Conservation (phyloP, 2,329 filamentous ascomycete genomes). For the Fusarium tricinctum region DNA sequence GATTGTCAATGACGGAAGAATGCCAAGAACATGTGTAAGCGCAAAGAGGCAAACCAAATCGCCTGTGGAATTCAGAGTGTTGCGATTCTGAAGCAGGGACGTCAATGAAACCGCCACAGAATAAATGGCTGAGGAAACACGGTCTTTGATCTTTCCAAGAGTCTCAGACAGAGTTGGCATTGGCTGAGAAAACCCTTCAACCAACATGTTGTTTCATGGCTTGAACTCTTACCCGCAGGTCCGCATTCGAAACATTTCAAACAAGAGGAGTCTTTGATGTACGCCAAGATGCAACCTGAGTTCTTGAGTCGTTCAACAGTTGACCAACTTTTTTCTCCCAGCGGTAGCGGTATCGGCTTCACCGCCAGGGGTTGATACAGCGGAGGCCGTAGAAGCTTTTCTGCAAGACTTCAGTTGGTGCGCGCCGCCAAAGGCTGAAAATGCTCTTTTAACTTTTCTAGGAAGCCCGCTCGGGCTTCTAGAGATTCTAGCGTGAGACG, state of each 20-base stretch:
- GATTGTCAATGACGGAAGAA: background rate
- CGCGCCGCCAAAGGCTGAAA: background rate
- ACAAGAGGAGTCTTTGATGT: slow-evolving; percentile 8
- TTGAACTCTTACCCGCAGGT: background rate
- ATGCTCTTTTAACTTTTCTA: slow-evolving; percentile 32
- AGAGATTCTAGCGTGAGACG: slow-evolving; percentile 47
- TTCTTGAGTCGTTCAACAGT: background rate
- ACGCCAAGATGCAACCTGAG: slow-evolving; percentile 19
- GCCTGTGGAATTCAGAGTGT: background rate
- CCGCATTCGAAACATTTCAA: background rate
- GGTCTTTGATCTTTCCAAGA: no score
- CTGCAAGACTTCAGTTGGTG: background rate
- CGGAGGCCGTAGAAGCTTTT: background rate
- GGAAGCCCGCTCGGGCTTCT: slow-evolving; percentile 25
- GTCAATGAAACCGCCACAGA: background rate
- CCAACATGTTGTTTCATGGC: slow-evolving; percentile 2
- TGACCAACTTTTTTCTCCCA: slow-evolving; percentile 6
- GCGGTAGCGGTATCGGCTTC: slow-evolving; percentile 12
- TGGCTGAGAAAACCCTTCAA: background rate
- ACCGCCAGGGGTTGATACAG: slow-evolving; percentile 13
- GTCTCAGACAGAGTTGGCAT: background rate
- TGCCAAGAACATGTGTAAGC: background rate
- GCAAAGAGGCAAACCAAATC: background rate
- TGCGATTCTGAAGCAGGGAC: background rate
- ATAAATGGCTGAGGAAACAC: background rate